Conservation (phyloP, 2,329 filamentous ascomycete species). For the Colletotrichum navitas region DNA sequence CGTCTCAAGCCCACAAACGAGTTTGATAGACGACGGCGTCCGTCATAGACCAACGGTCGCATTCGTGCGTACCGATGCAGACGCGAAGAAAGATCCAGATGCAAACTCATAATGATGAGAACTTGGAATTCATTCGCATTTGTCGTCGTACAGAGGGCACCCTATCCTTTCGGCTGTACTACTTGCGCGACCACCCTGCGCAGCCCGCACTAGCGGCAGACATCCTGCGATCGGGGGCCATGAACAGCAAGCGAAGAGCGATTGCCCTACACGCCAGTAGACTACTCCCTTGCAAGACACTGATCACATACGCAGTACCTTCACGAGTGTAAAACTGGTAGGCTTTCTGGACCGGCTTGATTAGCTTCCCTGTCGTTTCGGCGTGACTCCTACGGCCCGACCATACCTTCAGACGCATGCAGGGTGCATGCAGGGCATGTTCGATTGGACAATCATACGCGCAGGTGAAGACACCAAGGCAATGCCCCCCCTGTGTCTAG, state of each 20-base stretch:
- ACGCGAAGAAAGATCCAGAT: not conserved
- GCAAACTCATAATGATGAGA: too few species aligned
- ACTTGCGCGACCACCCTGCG: conserved; percentile 12
- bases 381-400: not conserved
- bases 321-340: not conserved
- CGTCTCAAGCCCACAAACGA: not conserved
- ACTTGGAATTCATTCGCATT: not conserved
- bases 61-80: not conserved
- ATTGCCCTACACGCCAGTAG: not conserved
- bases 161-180: not conserved
- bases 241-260: conserved; percentile 11
- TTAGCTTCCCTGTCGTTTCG: not conserved
- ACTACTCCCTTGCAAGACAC: not conserved
- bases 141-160: not conserved
- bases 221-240: conserved; percentile 33
- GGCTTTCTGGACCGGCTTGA: not conserved
- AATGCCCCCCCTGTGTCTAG: not conserved
- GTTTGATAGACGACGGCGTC: not conserved
- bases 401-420: not conserved
- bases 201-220: conserved; percentile 31
- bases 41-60: not conserved
- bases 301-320: not conserved
- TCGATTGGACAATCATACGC: not conserved
- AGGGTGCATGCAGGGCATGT: not conserved
- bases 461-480: not conserved